A percentile compares a stretch with the other conserved stretches of the same genome.
Evolutionary conservation across 805 yeast species (phyloP).

Genomic region (Kodamaea hsintzibuensis): DNA sequence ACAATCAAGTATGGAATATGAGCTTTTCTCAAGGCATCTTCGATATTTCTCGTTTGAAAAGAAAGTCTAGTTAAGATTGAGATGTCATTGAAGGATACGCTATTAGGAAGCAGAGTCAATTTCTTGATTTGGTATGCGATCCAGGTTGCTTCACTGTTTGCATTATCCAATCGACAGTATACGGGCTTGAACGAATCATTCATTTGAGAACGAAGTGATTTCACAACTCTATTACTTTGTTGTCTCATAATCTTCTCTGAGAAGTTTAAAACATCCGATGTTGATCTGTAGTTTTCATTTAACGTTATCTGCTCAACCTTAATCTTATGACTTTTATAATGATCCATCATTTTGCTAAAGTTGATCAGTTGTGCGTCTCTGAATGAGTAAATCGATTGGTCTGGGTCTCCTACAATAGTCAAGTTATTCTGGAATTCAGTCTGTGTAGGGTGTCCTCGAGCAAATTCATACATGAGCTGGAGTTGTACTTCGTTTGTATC

Average conservation of each 20-base stretch:
- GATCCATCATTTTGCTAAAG: slow-evolving; percentile 54
- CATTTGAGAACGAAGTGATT: slow-evolving; percentile 50
- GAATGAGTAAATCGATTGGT: slow-evolving; percentile 90
- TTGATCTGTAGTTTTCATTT: slow-evolving; percentile 78
- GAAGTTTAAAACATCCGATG: slow-evolving; percentile 59
- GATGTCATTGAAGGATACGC: slow-evolving; percentile 45
- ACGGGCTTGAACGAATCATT: slow-evolving; percentile 47
- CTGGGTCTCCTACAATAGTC: slow-evolving; percentile 95
- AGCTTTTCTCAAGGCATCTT: slow-evolving; percentile 55
- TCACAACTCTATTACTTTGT: slow-evolving; percentile 49
- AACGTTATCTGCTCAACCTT: slow-evolving; percentile 43
- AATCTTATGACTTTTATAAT: slow-evolving; percentile 27
- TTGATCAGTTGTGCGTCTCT: slow-evolving; percentile 75
- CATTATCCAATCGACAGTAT: slow-evolving; percentile 38
- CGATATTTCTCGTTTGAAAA: slow-evolving; percentile 61
- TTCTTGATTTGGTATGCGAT: slow-evolving; percentile 56
- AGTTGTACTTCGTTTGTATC: slow-evolving; percentile 84
- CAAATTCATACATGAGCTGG: slow-evolving; percentile 56
- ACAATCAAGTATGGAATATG: slow-evolving; percentile 67
- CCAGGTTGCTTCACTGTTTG: slow-evolving; percentile 57
- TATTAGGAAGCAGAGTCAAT: slow-evolving; percentile 43
- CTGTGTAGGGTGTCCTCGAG: slow-evolving; percentile 35
- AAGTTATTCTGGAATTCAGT: slow-evolving; percentile 47
- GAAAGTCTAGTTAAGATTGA: slow-evolving; percentile 72
- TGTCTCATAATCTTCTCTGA: slow-evolving; percentile 68